Base-by-base conservation (phyloP, 768 basidiomycete genomes). In the Fomitopsis pulvina region DNA sequence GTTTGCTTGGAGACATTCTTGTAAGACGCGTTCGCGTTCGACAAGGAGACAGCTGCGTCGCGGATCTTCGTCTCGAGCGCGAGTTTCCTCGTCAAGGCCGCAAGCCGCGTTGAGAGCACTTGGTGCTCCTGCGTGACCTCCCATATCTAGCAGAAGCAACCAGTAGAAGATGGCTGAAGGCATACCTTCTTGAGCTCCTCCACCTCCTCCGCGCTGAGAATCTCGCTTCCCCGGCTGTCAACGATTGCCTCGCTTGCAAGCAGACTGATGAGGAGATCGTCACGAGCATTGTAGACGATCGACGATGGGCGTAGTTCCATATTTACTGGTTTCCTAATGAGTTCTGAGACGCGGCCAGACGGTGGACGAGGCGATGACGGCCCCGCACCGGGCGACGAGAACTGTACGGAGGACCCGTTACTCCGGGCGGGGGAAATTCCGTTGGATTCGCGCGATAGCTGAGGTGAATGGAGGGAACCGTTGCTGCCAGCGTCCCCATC, bases 171-270 rank as follows among this genome's bases (percentile, higher is more conserved):
- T 8, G 65, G 72, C 37, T n/a, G 27, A 9, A 25, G 3, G 53
- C 73, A 30, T 52, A 83, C 84, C 73, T 81, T 81, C 67, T 85
- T 87, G 55, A 83, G 70, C 27, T 78, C 78, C 50, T 87, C 83
- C 14, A 85, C 79, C 57, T 85, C 79, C 41, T 87, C 85, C 53
- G 83, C 77, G 47, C 76, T 79, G 39, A 94, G 72, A 20, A 96
- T 83, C 47, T 85, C 81, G 61, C 80, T 89, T 40, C 81, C 80
- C 26, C 87, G 81, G 59, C 89, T 89, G 60, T 97, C 92, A n/a
- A 97, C 83, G 37, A 90, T 80, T 4, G 95, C 95, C 67, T 97
- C 92, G 48, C 92, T 92, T 37, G 93, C 88, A 55, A 98, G 71
- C 34, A 99, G 76, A 63, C 87, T 88, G 63, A 96, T 77, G 55